These are phyloP conservation scores for Podila epicladia DNA, from an alignment of 192 early-diverging fungal species.

Conservation along the genomic window DNA sequence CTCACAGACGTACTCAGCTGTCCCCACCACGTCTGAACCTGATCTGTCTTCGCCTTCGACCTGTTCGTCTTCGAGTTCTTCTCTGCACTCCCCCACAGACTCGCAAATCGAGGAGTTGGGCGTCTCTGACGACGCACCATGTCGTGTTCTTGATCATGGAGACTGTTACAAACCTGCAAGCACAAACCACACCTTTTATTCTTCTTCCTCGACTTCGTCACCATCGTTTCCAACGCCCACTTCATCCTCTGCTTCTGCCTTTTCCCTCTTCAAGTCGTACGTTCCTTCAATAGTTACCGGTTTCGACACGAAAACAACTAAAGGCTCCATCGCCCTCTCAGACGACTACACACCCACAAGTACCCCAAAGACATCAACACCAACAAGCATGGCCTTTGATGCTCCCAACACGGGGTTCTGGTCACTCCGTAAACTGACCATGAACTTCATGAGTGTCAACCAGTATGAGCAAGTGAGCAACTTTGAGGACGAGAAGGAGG, in stretches of 20 bases:
- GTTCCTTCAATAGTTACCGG: neutral
- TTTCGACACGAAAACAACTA: neutral
- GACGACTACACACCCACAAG: neutral
- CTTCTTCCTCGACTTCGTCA: neutral
- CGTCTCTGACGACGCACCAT: neutral
- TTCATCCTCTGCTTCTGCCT: neutral
- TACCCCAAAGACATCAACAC: neutral
- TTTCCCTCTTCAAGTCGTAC: neutral
- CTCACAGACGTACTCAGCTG: conserved; percentile 12
- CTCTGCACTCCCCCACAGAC: conserved; percentile 17
- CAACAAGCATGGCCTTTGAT: neutral
- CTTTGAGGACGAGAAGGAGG: neutral
- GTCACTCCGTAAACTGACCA: conserved; percentile 30
- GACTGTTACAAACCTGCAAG: neutral
- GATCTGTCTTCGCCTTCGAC: conserved; percentile 18
- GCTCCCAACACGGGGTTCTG: conserved; percentile 8
- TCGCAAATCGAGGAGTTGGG: neutral
- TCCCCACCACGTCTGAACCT: conserved; percentile 17
- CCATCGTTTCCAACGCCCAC: neutral
- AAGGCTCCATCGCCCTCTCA: neutral
- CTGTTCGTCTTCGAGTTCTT: conserved; percentile 20
- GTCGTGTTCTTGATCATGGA: neutral
- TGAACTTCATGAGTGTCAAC: conserved; percentile 25
- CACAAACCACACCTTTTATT: neutral
- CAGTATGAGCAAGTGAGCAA: conserved; percentile 14